Percentiles rank a stretch among this genome's conserved stretches.
phyloP scores from a whole-genome alignment of 345 rosid species.

The Stellera chamaejasme region DNA sequence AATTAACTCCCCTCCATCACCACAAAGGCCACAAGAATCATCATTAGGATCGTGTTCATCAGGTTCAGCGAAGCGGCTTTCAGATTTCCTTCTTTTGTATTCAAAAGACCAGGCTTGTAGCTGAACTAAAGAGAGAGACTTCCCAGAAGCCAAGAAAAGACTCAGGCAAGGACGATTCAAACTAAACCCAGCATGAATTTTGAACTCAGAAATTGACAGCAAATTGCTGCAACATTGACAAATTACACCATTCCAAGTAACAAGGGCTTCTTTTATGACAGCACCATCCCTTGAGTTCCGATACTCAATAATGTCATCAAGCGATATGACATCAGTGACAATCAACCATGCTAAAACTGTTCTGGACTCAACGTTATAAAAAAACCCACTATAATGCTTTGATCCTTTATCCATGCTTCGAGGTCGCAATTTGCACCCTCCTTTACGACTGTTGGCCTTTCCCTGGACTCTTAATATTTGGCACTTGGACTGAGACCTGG shows the following conservation, averaged over 20 bases:
- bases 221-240: slow-evolving; percentile 67
- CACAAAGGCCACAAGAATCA: slow-evolving; percentile 94
- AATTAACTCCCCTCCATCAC: slow-evolving; percentile 85
- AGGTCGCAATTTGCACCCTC: slow-evolving; percentile 65
- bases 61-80: slow-evolving; percentile 30
- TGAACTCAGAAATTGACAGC: slow-evolving; percentile 67
- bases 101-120: slow-evolving; percentile 92
- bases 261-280: slow-evolving; percentile 65
- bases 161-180: slow-evolving; percentile 63
- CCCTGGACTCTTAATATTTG: slow-evolving; percentile 34
- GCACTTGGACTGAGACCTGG: slow-evolving; percentile 36
- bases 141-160: slow-evolving; percentile 82
- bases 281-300: slow-evolving; percentile 53
- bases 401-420: slow-evolving; percentile 39
- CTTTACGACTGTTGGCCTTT: slow-evolving; percentile 36
- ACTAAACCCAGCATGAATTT: slow-evolving; percentile 71
- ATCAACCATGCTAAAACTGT: slow-evolving; percentile 81
- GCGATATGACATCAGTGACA: slow-evolving; percentile 38
- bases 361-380: slow-evolving; percentile 45
- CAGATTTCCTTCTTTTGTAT: slow-evolving; percentile 57
- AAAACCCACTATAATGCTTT: slow-evolving; percentile 29
- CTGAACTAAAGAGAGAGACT: slow-evolving; percentile 62
- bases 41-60: slow-evolving; percentile 79
- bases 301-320: slow-evolving; percentile 68
- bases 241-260: slow-evolving; percentile 59